Evolutionary conservation across 1,139 yeast species (phyloP).

Genomic region (Hyphopichia khmerensis): DNA sequence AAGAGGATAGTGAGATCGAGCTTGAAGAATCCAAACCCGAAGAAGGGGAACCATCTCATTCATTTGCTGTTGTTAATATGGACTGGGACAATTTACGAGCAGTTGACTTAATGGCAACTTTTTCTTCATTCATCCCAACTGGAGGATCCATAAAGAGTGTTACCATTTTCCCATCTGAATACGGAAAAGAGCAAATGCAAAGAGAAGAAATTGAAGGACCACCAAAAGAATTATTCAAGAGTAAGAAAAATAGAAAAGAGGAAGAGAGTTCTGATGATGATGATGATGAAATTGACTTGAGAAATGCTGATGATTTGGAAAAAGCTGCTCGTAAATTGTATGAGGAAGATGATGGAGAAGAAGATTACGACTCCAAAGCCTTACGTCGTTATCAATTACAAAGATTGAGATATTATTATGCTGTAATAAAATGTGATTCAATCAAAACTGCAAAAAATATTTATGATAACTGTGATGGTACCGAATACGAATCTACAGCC

Average conservation of each 20-base stretch:
- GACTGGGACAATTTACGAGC: constrained; percentile 96
- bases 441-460: constrained; percentile 70
- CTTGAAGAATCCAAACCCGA: constrained; percentile 62
- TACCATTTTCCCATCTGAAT: constrained; percentile 85
- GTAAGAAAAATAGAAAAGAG: constrained; percentile 26
- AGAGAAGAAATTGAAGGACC: constrained; percentile 93
- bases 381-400: constrained; percentile 82
- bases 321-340: constrained; percentile 65
- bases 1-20: constrained; percentile 54
- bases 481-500: constrained; percentile 95
- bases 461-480: constrained; percentile 86
- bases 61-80: constrained; percentile 90
- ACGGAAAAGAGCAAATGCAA: constrained; percentile 90
- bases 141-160: constrained; percentile 72
- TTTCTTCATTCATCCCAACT: constrained; percentile 80
- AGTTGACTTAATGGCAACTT: constrained; percentile 85
- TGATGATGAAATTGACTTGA: constrained; percentile 44
- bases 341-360: constrained; percentile 69
- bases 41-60: constrained; percentile 78
- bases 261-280: constrained; percentile 35
- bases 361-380: constrained; percentile 70
- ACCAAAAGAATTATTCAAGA: constrained; percentile 74
- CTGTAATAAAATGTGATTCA: constrained; percentile 84
- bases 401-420: constrained; percentile 85
- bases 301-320: constrained; percentile 42